phyloP scores from a whole-genome alignment of 1,284 basidiomycete species.

The Leccinum subrobustum region DNA sequence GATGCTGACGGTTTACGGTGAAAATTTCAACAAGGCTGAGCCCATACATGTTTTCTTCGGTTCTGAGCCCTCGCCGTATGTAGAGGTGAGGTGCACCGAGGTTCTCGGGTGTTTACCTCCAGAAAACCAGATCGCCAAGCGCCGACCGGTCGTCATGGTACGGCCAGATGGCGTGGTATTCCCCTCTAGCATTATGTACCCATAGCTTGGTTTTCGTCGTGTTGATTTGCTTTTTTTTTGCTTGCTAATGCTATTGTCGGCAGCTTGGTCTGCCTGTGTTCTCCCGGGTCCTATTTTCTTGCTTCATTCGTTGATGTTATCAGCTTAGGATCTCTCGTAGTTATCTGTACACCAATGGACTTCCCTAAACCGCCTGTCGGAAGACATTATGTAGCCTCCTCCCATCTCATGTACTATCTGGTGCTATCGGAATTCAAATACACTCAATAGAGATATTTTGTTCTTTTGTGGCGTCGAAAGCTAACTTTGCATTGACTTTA shows the following conservation, averaged over 20 bases:
- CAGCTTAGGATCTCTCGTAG: conserved; percentile 33
- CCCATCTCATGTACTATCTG: conserved; percentile 25
- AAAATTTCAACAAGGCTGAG: conserved; percentile 82
- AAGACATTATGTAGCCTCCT: conserved; percentile 34
- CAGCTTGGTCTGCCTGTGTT: conserved; percentile 32
- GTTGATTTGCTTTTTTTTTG: conserved; percentile 8
- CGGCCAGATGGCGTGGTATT: conserved; percentile 89
- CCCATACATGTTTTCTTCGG: conserved; percentile 86
- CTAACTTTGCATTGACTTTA: background rate
- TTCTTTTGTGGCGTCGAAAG: conserved; percentile 7
- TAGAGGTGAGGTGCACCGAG: conserved; percentile 87
- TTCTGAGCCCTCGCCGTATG: conserved; percentile 80
- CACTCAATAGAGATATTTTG: conserved; percentile 20
- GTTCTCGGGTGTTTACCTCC: conserved; percentile 80
- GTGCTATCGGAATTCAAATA: conserved; percentile 21
- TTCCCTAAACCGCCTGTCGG: conserved; percentile 20
- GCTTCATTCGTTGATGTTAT: conserved; percentile 21
- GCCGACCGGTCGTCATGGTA: conserved; percentile 81
- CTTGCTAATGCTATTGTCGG: conserved; percentile 28
- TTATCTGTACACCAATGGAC: conserved; percentile 35
- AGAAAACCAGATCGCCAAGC: conserved; percentile 59
- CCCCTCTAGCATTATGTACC: conserved; percentile 85
- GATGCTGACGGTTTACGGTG: conserved; percentile 86
- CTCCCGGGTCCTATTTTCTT: conserved; percentile 17
- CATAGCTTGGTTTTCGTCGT: conserved; percentile 41